Conservation (phyloP, 2,329 filamentous ascomycete genomes). For the Alternaria panax region DNA sequence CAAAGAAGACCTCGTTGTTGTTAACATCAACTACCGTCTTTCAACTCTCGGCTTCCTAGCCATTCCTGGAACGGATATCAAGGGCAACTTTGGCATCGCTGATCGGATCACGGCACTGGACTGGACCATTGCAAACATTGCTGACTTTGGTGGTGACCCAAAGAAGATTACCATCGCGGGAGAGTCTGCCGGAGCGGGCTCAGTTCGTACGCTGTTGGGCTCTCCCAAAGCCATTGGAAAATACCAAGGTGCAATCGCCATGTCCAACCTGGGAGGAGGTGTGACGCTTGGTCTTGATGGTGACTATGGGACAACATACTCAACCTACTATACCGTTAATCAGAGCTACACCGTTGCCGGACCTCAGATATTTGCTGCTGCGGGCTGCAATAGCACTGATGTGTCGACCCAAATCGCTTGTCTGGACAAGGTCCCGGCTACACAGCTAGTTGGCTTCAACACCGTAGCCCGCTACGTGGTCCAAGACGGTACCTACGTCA, state of each 20-base stretch:
- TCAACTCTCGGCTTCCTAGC: conserved; percentile 66
- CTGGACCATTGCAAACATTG: conserved; percentile 58
- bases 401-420: conserved; percentile 61
- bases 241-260: conserved; percentile 57
- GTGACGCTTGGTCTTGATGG: conserved; percentile 63
- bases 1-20: conserved; percentile 66
- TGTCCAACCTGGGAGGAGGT: conserved; percentile 64
- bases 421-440: conserved; percentile 58
- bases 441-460: conserved; percentile 50
- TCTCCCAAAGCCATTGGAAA: conserved; percentile 58
- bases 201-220: conserved; percentile 62
- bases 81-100: conserved; percentile 62
- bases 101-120: conserved; percentile 61
- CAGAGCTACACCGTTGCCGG: conserved; percentile 60
- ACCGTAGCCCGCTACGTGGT: conserved; percentile 62
- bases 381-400: conserved; percentile 60
- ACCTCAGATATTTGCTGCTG: conserved; percentile 59
- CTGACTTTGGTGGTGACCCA: conserved; percentile 57
- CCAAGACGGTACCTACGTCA: conserved; percentile 65
- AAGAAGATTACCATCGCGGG: conserved; percentile 57
- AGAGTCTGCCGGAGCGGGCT: conserved; percentile 62
- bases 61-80: conserved; percentile 62
- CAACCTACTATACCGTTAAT: conserved; percentile 64
- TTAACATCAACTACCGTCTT: conserved; percentile 67
- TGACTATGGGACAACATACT: conserved; percentile 66